A percentile compares a stretch with the other conserved stretches of the same genome.
Evolutionary conservation across 73 alveolate species (phyloP).

Genomic region (Paramecium tetraurelia): DNA sequence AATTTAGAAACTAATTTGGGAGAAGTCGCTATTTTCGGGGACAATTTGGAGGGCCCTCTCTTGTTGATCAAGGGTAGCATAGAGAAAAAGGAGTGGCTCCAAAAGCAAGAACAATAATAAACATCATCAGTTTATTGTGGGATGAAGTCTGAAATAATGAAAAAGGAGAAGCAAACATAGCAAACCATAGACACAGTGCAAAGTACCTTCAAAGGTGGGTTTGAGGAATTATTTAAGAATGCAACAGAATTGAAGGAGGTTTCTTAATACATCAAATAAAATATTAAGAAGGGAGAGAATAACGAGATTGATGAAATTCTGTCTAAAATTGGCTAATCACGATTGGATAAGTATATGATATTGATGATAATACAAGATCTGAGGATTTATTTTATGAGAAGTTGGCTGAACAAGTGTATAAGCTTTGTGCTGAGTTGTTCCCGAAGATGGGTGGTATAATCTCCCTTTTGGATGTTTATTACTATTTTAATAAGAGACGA

Average conservation of each 20-base stretch:
- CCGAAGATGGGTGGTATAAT: constrained; percentile 62
- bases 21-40: not conserved
- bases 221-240: constrained; percentile 24
- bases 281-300: not conserved
- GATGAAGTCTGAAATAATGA: not conserved
- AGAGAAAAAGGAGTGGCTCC: not conserved
- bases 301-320: not conserved
- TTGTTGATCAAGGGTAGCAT: not conserved
- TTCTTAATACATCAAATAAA: not conserved
- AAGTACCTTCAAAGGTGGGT: not conserved
- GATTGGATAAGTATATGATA: not conserved
- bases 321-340: not conserved
- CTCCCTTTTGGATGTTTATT: constrained; percentile 49
- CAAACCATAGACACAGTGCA: not conserved
- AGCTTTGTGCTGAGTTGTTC: constrained; percentile 43
- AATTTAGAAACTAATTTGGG: not conserved
- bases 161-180: not conserved
- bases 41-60: not conserved
- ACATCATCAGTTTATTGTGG: not conserved
- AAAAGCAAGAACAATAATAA: not conserved
- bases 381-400: not conserved
- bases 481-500: constrained; percentile 52
- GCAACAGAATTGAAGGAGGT: not conserved
- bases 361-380: not conserved
- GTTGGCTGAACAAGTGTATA: not conserved